Conservation (phyloP, 176 grass and related monocot species). For the Oryza rufipogon region DNA sequence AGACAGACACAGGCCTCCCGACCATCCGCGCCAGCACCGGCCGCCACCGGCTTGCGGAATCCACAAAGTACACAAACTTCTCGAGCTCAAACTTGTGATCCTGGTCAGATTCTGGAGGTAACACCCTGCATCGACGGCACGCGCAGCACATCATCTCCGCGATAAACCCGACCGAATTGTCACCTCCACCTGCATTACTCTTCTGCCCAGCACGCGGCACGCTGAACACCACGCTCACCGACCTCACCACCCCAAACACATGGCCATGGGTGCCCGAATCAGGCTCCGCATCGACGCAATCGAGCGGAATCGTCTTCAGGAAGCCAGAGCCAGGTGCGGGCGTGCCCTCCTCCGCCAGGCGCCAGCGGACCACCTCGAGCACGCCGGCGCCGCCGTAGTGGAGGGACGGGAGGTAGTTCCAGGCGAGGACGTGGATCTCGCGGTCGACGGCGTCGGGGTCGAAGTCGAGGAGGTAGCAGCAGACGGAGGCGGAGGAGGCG, state of each 20-base stretch:
- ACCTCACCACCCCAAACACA: conserved; percentile 59
- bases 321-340: neutral
- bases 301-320: conserved; percentile 22
- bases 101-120: conserved; percentile 24
- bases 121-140: conserved; percentile 50
- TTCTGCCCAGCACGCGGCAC: conserved; percentile 45
- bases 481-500: conserved; percentile 36
- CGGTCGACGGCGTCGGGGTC: conserved; percentile 52
- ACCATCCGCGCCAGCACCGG: conserved; percentile 56
- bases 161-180: conserved; percentile 66
- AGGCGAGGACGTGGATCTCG: conserved; percentile 68
- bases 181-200: conserved; percentile 10
- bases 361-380: conserved; percentile 83
- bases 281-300: neutral
- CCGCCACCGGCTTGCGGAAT: conserved; percentile 50
- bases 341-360: conserved; percentile 28
- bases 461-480: conserved; percentile 79
- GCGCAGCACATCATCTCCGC: conserved; percentile 69
- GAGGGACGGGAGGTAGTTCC: conserved; percentile 76
- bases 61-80: conserved; percentile 75
- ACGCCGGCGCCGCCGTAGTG: conserved; percentile 48
- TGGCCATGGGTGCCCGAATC: conserved; percentile 25
- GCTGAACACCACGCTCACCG: conserved; percentile 72
- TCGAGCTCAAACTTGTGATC: conserved; percentile 62
- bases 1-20: conserved; percentile 53